Conservation (phyloP, 306 rosid genomes). For the Casuarina equisetifolia region DNA sequence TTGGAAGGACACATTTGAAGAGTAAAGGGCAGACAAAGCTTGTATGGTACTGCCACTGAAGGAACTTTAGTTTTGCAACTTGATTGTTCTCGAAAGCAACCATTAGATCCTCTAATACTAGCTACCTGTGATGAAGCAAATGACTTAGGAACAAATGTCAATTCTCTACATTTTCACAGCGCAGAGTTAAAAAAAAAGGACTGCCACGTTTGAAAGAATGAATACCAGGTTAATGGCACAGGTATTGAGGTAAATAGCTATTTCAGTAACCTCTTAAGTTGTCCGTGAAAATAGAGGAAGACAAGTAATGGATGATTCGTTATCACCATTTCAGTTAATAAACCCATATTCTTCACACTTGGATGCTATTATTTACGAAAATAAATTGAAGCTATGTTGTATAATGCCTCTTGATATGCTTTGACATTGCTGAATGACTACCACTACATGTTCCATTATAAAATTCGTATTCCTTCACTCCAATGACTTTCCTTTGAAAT, state of each 20-base stretch:
- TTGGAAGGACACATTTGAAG: constrained; percentile 60
- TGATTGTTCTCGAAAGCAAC: constrained; percentile 98
- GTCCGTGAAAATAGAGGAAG: neutral
- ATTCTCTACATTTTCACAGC: neutral
- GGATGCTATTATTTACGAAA: too few species aligned
- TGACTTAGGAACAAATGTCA: constrained; percentile 18
- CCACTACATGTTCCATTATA: neutral
- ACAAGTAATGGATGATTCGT: neutral
- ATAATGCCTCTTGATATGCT: neutral
- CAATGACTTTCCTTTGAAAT: neutral
- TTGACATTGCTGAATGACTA: neutral
- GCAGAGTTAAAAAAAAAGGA: neutral
- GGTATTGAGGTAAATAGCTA: neutral
- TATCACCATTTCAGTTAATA: neutral
- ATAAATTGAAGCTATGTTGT: neutral
- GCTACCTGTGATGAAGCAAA: constrained; percentile 65
- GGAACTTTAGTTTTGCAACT: constrained; percentile 80
- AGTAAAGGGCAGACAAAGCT: constrained; percentile 74
- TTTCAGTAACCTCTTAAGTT: neutral
- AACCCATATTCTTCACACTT: neutral
- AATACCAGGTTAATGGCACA: neutral
- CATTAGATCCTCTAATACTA: constrained; percentile 90
- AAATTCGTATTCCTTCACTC: neutral
- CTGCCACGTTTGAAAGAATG: constrained; percentile 1
- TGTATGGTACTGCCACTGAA: constrained; percentile 63